Evolutionary conservation across 345 rosid species (phyloP).

Genomic region (Bruguiera gymnorhiza): DNA sequence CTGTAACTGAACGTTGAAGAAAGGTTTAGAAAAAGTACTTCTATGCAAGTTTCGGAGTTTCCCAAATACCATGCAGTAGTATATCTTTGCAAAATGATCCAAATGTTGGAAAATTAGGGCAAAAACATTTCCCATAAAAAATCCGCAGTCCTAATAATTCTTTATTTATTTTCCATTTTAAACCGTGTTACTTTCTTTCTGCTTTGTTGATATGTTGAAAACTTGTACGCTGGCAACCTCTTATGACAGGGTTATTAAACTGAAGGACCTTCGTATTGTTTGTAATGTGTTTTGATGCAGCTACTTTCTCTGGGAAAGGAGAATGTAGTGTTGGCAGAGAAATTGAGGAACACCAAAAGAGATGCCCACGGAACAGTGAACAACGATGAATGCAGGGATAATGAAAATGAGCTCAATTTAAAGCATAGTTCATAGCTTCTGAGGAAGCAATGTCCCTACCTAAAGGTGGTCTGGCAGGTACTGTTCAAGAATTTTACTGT

Average conservation of each 20-base stretch:
- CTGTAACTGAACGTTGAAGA: no score
- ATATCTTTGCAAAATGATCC: no score
- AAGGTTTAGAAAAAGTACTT: no score
- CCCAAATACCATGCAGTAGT: no score
- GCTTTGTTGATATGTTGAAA: no score
- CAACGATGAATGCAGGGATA: constrained; percentile 24
- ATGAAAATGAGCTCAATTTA: constrained; percentile 21
- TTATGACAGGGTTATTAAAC: neutral
- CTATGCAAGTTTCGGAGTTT: no score
- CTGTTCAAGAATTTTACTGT: neutral
- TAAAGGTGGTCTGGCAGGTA: constrained; percentile 58
- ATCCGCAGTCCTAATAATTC: no score
- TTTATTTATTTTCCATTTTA: no score
- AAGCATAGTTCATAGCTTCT: constrained; percentile 27
- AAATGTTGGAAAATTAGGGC: no score
- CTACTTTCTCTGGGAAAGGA: constrained; percentile 47
- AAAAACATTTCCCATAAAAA: no score
- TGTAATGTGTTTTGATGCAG: constrained; percentile 42
- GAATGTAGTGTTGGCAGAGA: constrained; percentile 46
- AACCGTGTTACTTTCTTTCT: no score
- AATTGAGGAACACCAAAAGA: constrained; percentile 31
- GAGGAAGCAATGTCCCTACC: constrained; percentile 33
- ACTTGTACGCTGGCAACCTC: neutral
- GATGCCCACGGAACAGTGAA: constrained; percentile 15
- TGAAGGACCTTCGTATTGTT: neutral